Base-by-base conservation (phyloP, 352 stramenopile species). In the Phytophthora melonis region DNA sequence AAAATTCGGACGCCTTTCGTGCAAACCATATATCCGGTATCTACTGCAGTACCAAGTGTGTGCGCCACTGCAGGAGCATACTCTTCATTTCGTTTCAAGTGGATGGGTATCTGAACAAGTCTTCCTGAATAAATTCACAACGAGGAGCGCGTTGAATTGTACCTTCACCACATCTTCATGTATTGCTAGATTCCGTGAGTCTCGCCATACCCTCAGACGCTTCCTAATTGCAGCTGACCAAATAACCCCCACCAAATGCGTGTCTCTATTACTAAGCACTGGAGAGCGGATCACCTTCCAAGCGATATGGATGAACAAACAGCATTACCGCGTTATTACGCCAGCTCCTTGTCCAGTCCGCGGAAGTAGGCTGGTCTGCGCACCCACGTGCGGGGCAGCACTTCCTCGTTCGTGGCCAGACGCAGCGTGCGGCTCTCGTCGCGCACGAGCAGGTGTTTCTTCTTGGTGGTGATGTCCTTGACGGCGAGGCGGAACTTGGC, bases 381-480 rank as follows among this genome's bases (percentile, higher is more conserved):
- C 73, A 96, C 89, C 89, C 89, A 96, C 71, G 89, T 86, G 74
- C 89, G 87, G 58, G 82, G 80, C 66, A 93, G 77, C 70, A 93
- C 86, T 80, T 96, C 89, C 16, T 90, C 80, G 58, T 93, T 84
- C 30, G 78, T 90, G 60, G 89, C 89, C 10, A 96, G 70, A 63
- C 89, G 89, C 74, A 94, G 77, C 57, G 67, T 74, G 23, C 77
- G 77, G 60, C 77, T 83, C 41, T 88, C 71, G 55, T 85, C 81
- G 53, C 89, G 89, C 49, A 95, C 75, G 39, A 90, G 81, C 64
- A 95, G 71, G 59, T 90, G 74, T 75, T 91, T 82, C 82, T 94
- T 93, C 72, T 83, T 92, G 68, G 84, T 92, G 45, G 88, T 91
- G 58, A 87, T 96, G 71, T 96, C 89, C 78, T 93, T 93, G 53